Percentiles rank a stretch among this genome's conserved stretches.
phyloP scores from a whole-genome alignment of 768 basidiomycete genomes.

The Nidularia pulvinata region DNA sequence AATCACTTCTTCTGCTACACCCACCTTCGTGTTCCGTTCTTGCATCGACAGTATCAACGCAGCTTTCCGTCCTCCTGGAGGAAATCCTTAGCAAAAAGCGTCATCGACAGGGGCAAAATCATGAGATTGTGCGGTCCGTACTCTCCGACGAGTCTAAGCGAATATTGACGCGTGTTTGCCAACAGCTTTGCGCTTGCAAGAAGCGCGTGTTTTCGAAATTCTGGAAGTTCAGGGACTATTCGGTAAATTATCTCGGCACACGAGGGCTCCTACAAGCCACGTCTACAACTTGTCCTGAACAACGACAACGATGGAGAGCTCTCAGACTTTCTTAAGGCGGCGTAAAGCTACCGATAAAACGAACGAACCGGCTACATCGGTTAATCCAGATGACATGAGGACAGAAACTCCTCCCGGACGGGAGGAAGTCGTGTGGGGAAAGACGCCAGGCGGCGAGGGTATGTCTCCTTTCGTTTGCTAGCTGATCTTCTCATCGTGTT shows the following conservation, averaged over 20 bases:
- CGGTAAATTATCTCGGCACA: not conserved
- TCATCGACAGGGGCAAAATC: too few species aligned
- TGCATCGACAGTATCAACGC: too few species aligned
- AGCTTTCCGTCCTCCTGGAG: too few species aligned
- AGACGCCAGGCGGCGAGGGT: constrained; percentile 84
- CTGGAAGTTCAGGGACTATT: not conserved
- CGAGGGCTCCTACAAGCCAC: not conserved
- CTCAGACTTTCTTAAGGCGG: constrained; percentile 29
- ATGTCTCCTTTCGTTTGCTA: constrained; percentile 10
- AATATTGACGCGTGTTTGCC: constrained; percentile 13
- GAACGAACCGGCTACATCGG: too few species aligned
- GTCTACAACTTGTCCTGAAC: constrained; percentile 4
- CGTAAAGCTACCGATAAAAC: constrained; percentile 13
- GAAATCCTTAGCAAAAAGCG: too few species aligned
- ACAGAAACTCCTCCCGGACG: too few species aligned
- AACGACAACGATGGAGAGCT: constrained; percentile 11
- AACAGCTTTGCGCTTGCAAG: constrained; percentile 8
- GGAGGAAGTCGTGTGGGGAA: constrained; percentile 84
- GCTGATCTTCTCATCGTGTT: not conserved
- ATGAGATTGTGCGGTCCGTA: too few species aligned
- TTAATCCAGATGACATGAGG: too few species aligned
- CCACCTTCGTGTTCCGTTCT: too few species aligned
- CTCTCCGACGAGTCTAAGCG: too few species aligned
- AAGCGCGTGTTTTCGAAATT: not conserved
- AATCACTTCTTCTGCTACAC: too few species aligned